phyloP scores from a whole-genome alignment of 1,284 basidiomycete species.

The Tilletia caries region DNA sequence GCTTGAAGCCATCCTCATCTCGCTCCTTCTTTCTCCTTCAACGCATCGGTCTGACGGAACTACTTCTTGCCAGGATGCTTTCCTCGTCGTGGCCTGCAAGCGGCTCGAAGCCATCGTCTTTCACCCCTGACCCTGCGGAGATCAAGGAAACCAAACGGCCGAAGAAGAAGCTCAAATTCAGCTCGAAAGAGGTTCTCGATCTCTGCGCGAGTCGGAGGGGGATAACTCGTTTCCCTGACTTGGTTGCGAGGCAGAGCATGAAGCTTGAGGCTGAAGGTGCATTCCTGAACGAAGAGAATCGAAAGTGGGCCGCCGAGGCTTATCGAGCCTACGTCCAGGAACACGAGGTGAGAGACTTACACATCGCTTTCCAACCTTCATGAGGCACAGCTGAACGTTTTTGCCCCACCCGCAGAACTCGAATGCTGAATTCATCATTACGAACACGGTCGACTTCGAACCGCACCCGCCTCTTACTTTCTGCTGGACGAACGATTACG shows the following conservation, averaged over 20 bases:
- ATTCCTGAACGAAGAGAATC: not conserved
- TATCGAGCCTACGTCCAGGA: constrained; percentile 24
- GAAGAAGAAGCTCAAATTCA: constrained; percentile 1
- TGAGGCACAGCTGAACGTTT: not conserved
- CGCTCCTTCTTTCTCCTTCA: too few species aligned
- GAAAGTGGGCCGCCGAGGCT: not conserved
- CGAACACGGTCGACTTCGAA: constrained; percentile 23
- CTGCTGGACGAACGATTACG: constrained; percentile 28
- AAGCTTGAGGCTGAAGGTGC: not conserved
- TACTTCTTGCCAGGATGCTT: too few species aligned
- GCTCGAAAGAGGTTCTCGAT: not conserved
- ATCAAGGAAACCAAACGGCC: too few species aligned
- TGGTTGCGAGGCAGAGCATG: not conserved
- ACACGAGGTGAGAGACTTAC: constrained; percentile 12
- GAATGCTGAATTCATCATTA: constrained; percentile 19
- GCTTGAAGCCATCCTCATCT: too few species aligned
- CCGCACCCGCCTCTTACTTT: constrained; percentile 38
- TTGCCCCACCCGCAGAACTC: constrained; percentile 13
- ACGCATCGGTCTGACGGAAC: too few species aligned
- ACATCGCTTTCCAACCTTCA: too few species aligned
- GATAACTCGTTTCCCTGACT: not conserved
- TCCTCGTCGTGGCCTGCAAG: too few species aligned
- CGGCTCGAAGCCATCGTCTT: too few species aligned
- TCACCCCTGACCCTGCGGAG: too few species aligned
- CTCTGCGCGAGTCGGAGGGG: not conserved